These are phyloP conservation scores for Geosmithia flava DNA, from an alignment of 2,329 filamentous ascomycete genomes.

Conservation along the genomic window DNA sequence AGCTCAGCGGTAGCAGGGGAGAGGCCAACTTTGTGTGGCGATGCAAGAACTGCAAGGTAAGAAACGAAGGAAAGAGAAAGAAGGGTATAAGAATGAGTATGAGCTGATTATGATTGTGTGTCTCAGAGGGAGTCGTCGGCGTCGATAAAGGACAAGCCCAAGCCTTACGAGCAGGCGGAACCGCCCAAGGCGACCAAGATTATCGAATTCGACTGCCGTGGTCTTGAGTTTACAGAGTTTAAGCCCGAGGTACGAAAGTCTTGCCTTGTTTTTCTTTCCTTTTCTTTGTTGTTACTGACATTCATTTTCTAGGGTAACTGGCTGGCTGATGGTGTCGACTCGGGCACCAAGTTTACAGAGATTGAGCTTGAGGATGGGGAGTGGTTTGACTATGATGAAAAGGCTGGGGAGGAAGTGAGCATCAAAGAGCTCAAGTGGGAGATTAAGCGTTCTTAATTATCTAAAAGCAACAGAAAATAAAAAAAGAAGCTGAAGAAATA, in stretches of 20 bases:
- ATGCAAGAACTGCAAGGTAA: conserved; percentile 93
- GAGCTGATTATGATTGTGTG: conserved; percentile 5
- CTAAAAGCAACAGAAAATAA: not conserved
- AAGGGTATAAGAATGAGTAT: too few species aligned
- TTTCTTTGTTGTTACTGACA: conserved; percentile 3
- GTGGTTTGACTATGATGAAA: conserved; percentile 98
- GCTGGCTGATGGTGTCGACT: conserved; percentile 72
- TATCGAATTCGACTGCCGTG: conserved; percentile 86
- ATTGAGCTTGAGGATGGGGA: conserved; percentile 84
- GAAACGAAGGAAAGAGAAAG: too few species aligned
- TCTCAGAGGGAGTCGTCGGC: conserved; percentile 71
- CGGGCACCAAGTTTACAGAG: conserved; percentile 64
- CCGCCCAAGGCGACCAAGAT: conserved; percentile 68
- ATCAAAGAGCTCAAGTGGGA: conserved; percentile 86
- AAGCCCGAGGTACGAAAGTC: conserved; percentile 58
- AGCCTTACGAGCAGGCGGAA: conserved; percentile 56
- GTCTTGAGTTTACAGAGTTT: conserved; percentile 85
- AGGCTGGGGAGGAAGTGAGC: conserved; percentile 80
- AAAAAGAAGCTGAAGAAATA: not conserved
- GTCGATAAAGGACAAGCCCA: conserved; percentile 64
- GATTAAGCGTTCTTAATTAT: conserved; percentile 53
- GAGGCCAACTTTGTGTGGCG: conserved; percentile 99
- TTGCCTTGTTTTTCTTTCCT: not conserved
- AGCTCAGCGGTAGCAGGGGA: conserved; percentile 83
- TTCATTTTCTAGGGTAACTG: conserved; percentile 59